Percentiles rank a stretch among this genome's conserved stretches.
These are phyloP conservation scores for Rubia tinctorum DNA, from an alignment of 305 asterid genomes.

Conservation along the genomic window DNA sequence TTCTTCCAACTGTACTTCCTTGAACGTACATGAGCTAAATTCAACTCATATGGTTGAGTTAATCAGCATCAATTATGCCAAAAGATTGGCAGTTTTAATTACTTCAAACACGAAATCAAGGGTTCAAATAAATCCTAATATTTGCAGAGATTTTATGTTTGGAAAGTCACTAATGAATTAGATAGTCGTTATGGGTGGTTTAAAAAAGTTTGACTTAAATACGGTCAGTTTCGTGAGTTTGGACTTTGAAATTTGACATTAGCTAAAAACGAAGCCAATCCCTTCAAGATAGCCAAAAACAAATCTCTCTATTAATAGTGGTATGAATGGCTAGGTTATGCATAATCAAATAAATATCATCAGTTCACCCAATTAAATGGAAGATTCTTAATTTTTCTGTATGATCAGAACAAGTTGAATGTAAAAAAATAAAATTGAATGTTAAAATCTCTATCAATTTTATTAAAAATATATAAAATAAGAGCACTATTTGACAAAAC, in stretches of 20 bases:
- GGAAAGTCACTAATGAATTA: conserved; percentile 1
- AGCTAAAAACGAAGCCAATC: neutral
- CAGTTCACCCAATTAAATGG: neutral
- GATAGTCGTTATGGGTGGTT: neutral
- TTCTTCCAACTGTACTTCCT: neutral
- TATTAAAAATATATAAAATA: too few species aligned
- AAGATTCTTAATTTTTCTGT: too few species aligned
- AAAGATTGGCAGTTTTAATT: conserved; percentile 3
- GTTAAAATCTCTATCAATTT: too few species aligned
- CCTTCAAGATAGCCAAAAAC: conserved; percentile 3
- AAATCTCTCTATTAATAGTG: neutral
- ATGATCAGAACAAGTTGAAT: too few species aligned
- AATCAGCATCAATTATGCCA: conserved; percentile 21
- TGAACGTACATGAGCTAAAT: neutral
- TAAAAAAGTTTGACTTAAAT: neutral
- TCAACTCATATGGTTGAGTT: neutral
- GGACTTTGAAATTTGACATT: conserved; percentile 9
- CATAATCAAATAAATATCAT: too few species aligned
- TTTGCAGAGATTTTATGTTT: neutral
- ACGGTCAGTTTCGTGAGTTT: neutral
- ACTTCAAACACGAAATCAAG: neutral
- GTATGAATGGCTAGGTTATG: neutral
- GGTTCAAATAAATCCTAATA: conserved; percentile 9
- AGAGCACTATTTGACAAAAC: too few species aligned
- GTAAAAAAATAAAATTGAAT: too few species aligned